These are phyloP conservation scores for Vicia villosa DNA, from an alignment of 306 rosid genomes.

Conservation along the genomic window DNA sequence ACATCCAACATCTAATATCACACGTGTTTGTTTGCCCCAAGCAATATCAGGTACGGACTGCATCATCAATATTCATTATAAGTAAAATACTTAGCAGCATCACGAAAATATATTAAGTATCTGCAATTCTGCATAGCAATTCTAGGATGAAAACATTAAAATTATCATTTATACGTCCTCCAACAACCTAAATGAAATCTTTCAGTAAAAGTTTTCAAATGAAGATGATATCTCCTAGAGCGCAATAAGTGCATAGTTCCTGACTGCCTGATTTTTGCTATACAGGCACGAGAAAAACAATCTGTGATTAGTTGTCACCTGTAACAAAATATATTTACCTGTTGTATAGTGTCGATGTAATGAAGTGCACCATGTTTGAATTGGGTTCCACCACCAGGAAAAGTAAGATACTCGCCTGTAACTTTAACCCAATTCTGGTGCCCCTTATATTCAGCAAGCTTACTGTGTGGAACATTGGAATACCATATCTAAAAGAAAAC, in stretches of 20 bases:
- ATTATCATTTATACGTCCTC: neutral
- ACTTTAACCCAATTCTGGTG: conserved; percentile 99
- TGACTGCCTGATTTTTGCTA: conserved; percentile 1
- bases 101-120: conserved; percentile 16
- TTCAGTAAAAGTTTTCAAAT: conserved; percentile 13
- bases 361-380: conserved; percentile 97
- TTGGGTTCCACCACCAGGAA: conserved; percentile 99
- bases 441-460: conserved; percentile 83
- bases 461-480: conserved; percentile 86
- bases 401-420: conserved; percentile 86
- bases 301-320: no score
- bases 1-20: conserved; percentile 94
- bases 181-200: neutral
- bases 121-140: neutral
- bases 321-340: conserved; percentile 50
- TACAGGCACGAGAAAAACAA: neutral
- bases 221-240: conserved; percentile 26
- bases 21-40: conserved; percentile 91
- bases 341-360: conserved; percentile 81
- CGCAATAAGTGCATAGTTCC: conserved; percentile 9
- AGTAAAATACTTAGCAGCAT: conserved; percentile 29
- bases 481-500: conserved; percentile 86
- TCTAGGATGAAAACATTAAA: conserved; percentile 24
- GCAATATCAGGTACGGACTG: conserved; percentile 80
- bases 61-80: conserved; percentile 36